Evolutionary conservation across 2,329 filamentous ascomycete species (phyloP), one percentile per base, ranked within the genome.

Genomic region (Microcyclosporella mali): DNA sequence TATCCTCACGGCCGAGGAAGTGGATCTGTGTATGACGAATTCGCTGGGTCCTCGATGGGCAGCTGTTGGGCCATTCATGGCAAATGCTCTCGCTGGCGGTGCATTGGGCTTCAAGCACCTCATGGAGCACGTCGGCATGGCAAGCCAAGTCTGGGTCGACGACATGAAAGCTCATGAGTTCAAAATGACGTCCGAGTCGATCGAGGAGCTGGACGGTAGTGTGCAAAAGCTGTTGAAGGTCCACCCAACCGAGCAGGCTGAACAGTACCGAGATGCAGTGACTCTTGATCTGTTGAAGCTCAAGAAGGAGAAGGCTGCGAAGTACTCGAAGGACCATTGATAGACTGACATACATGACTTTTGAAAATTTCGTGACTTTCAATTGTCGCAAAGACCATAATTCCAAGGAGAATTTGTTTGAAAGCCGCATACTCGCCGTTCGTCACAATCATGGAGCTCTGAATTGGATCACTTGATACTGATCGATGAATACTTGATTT

Each of bases 21-120:
- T 60, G 15, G 60, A 50, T 36, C 28, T 40, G n/a, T 42, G 43
- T 29, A 15, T 50, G 28, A 46, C 40, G 15, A 41, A 28, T 9
- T 36, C 33, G 21, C 47, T 47, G n/a, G 47, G 47, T 3, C 47
- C 37, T n/a, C 40, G 47, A 21, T 50, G 47, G 47, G 45, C 45
- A n/a, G 11, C 40, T 6, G 34, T 30, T 4, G 45, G 41, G 14
- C 45, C 53, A 6, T 52, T 69, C 4, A 61, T 70, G 41, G 15
- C 32, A 6, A 36, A 36, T 11, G 18, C 25, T 9, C 14, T 36
- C 12, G 33, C 14, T 8, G 32, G 32, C 11, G 32, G 32, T 7
- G 17, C 7, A 6, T 8, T 8, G 14, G 32, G 32, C 4, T 34
- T 34, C 11, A 34, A 17, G 18, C 32, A 34, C 15, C 10, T 34